Conservation (phyloP, 2,329 filamentous ascomycete species). For the Epichloe typhina region DNA sequence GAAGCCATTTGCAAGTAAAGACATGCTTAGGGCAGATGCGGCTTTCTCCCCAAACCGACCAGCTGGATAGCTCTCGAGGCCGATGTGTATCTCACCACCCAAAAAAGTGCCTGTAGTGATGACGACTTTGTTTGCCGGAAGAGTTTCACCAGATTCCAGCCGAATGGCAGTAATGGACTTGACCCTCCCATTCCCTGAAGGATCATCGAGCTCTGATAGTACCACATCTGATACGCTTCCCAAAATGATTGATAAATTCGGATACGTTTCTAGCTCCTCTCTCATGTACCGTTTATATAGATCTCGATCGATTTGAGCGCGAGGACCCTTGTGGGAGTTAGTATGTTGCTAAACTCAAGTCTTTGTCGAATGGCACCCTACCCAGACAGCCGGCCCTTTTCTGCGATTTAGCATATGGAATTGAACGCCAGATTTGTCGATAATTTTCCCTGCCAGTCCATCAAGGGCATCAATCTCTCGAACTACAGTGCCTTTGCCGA, state of each 20-base stretch:
- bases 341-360: not conserved
- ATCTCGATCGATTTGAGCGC: slow-evolving; percentile 86
- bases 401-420: slow-evolving; percentile 78
- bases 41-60: slow-evolving; percentile 90
- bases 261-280: slow-evolving; percentile 66
- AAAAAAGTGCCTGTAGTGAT: slow-evolving; percentile 96
- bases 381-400: slow-evolving; percentile 92
- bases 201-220: slow-evolving; percentile 33
- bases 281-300: slow-evolving; percentile 87
- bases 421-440: slow-evolving; percentile 90
- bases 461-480: slow-evolving; percentile 92
- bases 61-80: slow-evolving; percentile 68
- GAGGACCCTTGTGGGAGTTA: slow-evolving; percentile 46
- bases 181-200: slow-evolving; percentile 29
- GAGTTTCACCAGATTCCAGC: slow-evolving; percentile 74
- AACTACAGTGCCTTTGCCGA: slow-evolving; percentile 93
- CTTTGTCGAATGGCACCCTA: slow-evolving; percentile 11
- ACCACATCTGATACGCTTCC: slow-evolving; percentile 91
- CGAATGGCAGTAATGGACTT: slow-evolving; percentile 73
- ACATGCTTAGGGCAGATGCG: slow-evolving; percentile 85
- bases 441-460: slow-evolving; percentile 73
- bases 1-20: slow-evolving; percentile 77
- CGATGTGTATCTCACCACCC: slow-evolving; percentile 93
- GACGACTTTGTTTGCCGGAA: slow-evolving; percentile 69
- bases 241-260: slow-evolving; percentile 66